Base-by-base conservation (phyloP, 2,329 filamentous ascomycete species). In the Massarina eburnea region DNA sequence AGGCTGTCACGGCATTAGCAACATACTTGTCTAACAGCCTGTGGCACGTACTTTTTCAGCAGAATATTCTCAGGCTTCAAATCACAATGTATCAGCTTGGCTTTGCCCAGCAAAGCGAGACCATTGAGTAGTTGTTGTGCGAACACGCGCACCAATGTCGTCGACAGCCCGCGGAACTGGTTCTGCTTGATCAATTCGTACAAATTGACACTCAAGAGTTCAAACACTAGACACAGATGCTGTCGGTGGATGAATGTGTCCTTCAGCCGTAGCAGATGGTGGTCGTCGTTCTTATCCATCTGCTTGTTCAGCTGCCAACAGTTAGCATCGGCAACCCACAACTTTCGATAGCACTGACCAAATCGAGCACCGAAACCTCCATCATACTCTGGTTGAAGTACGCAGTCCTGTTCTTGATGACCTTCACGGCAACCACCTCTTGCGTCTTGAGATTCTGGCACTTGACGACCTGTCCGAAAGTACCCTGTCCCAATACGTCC, bases 331-430 rank as follows among this genome's bases (percentile, higher is more conserved):
- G 26, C 12, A 14, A 43, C 43, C 27, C n/a, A 22, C 18, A 27
- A 12, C 4, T 37, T 9, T 17, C 17, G 20, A 14, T 9, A 24
- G 42, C 33, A 59, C 82, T 46, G 79, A 95, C 90, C 79, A 99
- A 69, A 71, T 99, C 94, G 46, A 99, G 79, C 19, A 99, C 94
- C 1, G 94, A 99, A 24, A 99, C 94, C 69, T 99, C 94, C 94
- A 99, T 99, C 94, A 99, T 99, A 71, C 94, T 97, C 72, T 99
- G 94, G 68, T 99, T 99, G 77, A 99, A 99, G 71, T 99, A 99
- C 29, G 94, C 94, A 1, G 94, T 99, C 62, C 92, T 86, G 72
- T 99, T 99, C 76, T 99, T 99, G 75, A 99, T 94, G 43, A 99
- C 94, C 74, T 99, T 99, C 58, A 99, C 94, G 3, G 94, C 94